These are phyloP conservation scores for Barnettozyma sucrosica DNA, from an alignment of 805 yeast species.

Conservation along the genomic window DNA sequence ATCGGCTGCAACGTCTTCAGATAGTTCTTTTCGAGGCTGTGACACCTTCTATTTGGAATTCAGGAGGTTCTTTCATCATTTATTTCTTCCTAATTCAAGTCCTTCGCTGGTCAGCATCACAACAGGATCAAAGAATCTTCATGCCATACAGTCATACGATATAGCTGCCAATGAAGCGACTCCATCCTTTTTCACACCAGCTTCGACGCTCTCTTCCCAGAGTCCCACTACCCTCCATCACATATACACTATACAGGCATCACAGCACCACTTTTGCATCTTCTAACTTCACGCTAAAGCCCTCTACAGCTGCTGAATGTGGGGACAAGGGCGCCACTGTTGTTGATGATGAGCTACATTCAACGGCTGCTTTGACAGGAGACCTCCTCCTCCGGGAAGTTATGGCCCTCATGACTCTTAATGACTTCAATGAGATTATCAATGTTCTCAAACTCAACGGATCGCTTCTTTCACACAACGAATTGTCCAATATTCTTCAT, in stretches of 20 bases:
- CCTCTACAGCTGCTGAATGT: background rate
- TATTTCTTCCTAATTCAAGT: background rate
- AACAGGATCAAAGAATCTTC: background rate
- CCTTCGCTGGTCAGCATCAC: background rate
- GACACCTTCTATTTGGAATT: background rate
- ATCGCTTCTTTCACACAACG: background rate
- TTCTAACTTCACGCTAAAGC: constrained; percentile 2
- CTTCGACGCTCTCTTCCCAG: constrained; percentile 5
- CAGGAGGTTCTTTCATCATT: background rate
- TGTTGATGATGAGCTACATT: background rate
- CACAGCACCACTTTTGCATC: constrained; percentile 9
- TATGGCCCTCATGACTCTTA: background rate
- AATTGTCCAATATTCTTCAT: constrained; percentile 3
- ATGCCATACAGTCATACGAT: background rate
- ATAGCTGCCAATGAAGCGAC: constrained; percentile 1
- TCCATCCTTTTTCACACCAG: background rate
- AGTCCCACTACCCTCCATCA: background rate
- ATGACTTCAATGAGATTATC: constrained; percentile 6
- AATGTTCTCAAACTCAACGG: constrained; percentile 3
- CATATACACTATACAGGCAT: background rate
- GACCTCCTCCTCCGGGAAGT: background rate
- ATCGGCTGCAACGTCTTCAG: background rate
- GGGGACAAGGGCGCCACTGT: background rate
- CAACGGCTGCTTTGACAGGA: background rate
- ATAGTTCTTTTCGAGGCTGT: background rate